phyloP scores from a whole-genome alignment of 2,329 filamentous ascomycete genomes.

The Orbilia ellipsospora region DNA sequence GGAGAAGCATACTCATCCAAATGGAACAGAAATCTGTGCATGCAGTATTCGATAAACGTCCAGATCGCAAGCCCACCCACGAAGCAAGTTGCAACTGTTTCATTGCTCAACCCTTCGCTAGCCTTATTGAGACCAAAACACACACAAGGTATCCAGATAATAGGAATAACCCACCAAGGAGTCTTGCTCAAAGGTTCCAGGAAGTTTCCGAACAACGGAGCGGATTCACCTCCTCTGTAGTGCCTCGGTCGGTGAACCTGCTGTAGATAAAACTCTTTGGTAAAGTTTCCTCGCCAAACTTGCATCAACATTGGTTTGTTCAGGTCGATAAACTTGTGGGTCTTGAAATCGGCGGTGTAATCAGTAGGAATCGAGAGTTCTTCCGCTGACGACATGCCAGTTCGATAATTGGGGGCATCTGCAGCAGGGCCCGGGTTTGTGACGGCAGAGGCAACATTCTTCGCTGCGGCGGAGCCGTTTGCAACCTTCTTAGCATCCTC shows the following conservation, averaged over 20 bases:
- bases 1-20: constrained; percentile 78
- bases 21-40: constrained; percentile 94
- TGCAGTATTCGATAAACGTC: constrained; percentile 87
- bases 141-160: constrained; percentile 84
- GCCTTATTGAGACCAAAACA: constrained; percentile 77
- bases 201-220: constrained; percentile 96
- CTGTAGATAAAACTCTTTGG: constrained; percentile 94
- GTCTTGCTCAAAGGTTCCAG: constrained; percentile 97
- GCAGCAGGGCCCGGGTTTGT: constrained; percentile 63
- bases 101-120: constrained; percentile 68
- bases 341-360: constrained; percentile 78
- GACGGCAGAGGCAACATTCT: constrained; percentile 58
- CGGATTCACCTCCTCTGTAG: constrained; percentile 91
- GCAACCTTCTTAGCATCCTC: constrained; percentile 29
- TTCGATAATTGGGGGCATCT: constrained; percentile 69
- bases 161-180: constrained; percentile 90
- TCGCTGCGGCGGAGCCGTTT: constrained; percentile 57
- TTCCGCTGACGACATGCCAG: constrained; percentile 88
- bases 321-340: constrained; percentile 93
- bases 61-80: constrained; percentile 82
- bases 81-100: constrained; percentile 67
- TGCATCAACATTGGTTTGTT: constrained; percentile 85
- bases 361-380: constrained; percentile 91
- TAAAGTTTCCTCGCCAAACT: constrained; percentile 87
- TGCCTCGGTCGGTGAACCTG: constrained; percentile 96